Conservation (phyloP, 2,329 filamentous ascomycete species). For the Exophiala viscosa region DNA sequence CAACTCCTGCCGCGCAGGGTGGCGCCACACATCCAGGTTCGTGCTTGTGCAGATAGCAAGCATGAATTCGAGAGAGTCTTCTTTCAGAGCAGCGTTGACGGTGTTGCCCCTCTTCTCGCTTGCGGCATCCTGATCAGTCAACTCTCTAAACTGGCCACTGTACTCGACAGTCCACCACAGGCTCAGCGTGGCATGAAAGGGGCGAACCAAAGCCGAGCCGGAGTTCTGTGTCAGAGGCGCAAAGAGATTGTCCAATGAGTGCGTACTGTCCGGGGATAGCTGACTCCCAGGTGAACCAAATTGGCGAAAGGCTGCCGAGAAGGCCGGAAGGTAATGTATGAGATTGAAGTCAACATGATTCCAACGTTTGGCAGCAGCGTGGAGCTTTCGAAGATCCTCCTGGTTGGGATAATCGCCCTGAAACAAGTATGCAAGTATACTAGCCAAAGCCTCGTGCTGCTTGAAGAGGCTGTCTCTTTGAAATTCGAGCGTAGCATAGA, state of each 20-base stretch:
- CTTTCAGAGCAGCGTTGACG: conserved; percentile 74
- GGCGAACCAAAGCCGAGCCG: conserved; percentile 50
- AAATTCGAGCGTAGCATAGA: conserved; percentile 73
- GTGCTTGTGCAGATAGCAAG: conserved; percentile 79
- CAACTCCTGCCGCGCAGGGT: conserved; percentile 78
- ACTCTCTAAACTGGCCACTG: conserved; percentile 80
- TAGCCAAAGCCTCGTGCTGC: conserved; percentile 83
- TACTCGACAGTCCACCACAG: conserved; percentile 93
- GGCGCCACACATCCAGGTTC: conserved; percentile 77
- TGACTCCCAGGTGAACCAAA: conserved; percentile 59
- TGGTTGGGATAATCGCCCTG: conserved; percentile 68
- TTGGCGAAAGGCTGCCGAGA: conserved; percentile 71
- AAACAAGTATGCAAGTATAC: conserved; percentile 75
- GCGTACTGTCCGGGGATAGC: conserved; percentile 15
- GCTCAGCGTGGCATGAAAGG: conserved; percentile 72
- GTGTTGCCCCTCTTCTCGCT: conserved; percentile 62
- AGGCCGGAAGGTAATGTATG: conserved; percentile 78
- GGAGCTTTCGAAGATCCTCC: conserved; percentile 69
- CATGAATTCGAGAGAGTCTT: conserved; percentile 89
- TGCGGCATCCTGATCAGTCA: conserved; percentile 52
- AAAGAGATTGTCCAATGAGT: conserved; percentile 55
- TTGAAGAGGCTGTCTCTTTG: conserved; percentile 75
- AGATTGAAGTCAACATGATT: conserved; percentile 68
- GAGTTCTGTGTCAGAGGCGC: conserved; percentile 40
- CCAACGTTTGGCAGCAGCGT: conserved; percentile 61